Evolutionary conservation across 345 rosid genomes (phyloP), one percentile per base, ranked within the genome.

Genomic region (Syzygium aqueum): DNA sequence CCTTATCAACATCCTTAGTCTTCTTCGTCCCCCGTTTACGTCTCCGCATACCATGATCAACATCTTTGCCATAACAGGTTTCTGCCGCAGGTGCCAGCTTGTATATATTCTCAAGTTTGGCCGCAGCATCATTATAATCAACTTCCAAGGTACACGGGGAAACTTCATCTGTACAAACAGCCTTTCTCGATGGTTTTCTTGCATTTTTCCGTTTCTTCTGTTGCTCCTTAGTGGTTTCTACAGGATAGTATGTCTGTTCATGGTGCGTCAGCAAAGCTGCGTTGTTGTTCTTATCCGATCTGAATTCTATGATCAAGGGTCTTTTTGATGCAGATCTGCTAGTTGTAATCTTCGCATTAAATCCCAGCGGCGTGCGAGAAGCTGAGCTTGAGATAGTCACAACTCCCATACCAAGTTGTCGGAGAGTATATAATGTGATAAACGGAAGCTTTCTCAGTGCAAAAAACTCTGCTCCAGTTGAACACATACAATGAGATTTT

Each of bases 61-160:
- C 89, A 21, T 88, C 95, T 49, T 91, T 93, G 37, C 85, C 93
- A 50, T 93, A 92, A 5, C 87, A 89, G 28, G 91, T 87, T n/a
- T 63, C 87, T 33, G 88, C 82, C 8, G 91, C 83, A 43, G 97
- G 95, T 87, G 98, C 94, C 88, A 95, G 98, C 92, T 94, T 95
- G 93, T 88, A 97, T 77, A 97, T 90, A 86, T 67, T 94, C 87
- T 97, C 99, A 65, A 97, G 95, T 85, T 95, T 97, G 27, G 97
- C 97, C 46, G 99, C 99, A 6, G 97, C 98, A 90, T 95, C 99
- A 84, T 94, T 92, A 93, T 95, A 96, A 90, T 97, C 99, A 78
- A 95, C 85, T 25, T 94, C 95, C 88, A 88, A 85, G 3, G 95
- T 84, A 77, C 90, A 88, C 0, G 88, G 87, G 85, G 93, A 90